Evolutionary conservation across 2,329 filamentous ascomycete genomes (phyloP).

Genomic region (Microsporum audouinii): DNA sequence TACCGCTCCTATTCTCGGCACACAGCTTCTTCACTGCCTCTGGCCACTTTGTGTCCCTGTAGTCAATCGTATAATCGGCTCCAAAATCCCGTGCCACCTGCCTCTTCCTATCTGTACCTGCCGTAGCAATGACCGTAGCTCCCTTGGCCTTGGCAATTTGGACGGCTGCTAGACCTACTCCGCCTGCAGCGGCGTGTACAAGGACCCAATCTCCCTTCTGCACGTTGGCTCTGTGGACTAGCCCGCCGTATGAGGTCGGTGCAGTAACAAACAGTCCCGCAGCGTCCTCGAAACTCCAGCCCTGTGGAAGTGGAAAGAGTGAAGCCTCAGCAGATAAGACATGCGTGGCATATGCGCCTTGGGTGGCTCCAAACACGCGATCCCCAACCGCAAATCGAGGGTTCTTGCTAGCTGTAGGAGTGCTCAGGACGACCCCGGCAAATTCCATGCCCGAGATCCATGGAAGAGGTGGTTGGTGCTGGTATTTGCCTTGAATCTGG

Average conservation of each 20-base stretch:
- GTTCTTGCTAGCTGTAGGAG: slow-evolving; percentile 42
- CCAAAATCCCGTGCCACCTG: slow-evolving; percentile 69
- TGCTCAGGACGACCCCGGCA: slow-evolving; percentile 60
- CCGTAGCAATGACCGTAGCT: slow-evolving; percentile 86
- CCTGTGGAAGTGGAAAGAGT: slow-evolving; percentile 62
- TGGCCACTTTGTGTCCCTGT: slow-evolving; percentile 58
- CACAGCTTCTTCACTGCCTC: slow-evolving; percentile 60
- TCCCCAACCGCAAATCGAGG: slow-evolving; percentile 65
- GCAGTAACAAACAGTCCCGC: slow-evolving; percentile 86
- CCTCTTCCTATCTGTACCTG: slow-evolving; percentile 67
- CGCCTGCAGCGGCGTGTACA: slow-evolving; percentile 83
- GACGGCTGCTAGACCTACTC: slow-evolving; percentile 81
- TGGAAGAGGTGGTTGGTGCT: slow-evolving; percentile 76
- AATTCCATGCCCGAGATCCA: slow-evolving; percentile 86
- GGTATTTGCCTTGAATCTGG: slow-evolving; percentile 91
- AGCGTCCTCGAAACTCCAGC: slow-evolving; percentile 75
- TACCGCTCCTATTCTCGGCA: slow-evolving; percentile 46
- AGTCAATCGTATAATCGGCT: slow-evolving; percentile 73
- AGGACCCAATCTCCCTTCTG: slow-evolving; percentile 76
- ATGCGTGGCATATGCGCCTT: slow-evolving; percentile 76
- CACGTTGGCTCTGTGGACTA: slow-evolving; percentile 66
- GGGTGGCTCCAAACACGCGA: slow-evolving; percentile 72
- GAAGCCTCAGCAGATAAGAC: slow-evolving; percentile 54
- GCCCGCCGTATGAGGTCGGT: slow-evolving; percentile 74
- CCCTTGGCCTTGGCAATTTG: slow-evolving; percentile 89